These are phyloP conservation scores for Mesembryanthemum crystallinum DNA, from an alignment of 148 eudicot species.

Conservation along the genomic window DNA sequence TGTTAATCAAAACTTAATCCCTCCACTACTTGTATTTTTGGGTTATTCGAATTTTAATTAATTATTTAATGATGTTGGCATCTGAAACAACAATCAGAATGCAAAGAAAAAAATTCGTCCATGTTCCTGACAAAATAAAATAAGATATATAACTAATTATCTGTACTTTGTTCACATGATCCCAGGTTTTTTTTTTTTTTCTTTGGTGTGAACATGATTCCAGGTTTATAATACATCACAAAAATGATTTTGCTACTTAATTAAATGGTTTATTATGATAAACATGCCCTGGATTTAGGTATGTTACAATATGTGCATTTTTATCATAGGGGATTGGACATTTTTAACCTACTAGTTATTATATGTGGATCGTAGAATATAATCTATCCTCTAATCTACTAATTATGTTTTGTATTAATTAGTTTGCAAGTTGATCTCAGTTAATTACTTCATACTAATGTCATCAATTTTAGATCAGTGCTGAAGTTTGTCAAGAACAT, in stretches of 20 bases:
- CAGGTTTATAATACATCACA: not conserved
- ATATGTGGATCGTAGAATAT: too few relatives aligned
- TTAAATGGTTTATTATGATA: too few relatives aligned
- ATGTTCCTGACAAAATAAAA: conserved; percentile 20
- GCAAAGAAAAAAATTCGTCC: conserved; percentile 28
- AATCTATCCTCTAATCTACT: too few relatives aligned
- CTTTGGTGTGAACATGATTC: not conserved
- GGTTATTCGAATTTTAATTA: not conserved
- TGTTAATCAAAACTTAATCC: conserved; percentile 6
- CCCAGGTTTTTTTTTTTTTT: conserved; percentile 22
- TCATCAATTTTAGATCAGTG: too few relatives aligned
- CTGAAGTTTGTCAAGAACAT: not conserved
- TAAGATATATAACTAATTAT: not conserved
- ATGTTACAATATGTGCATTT: too few relatives aligned
- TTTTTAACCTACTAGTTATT: too few relatives aligned
- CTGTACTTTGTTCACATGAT: conserved; percentile 34
- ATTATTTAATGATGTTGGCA: conserved; percentile 9
- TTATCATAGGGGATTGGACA: too few relatives aligned
- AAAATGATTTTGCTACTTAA: not conserved
- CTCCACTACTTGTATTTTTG: conserved; percentile 6
- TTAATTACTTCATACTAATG: too few relatives aligned
- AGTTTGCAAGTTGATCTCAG: too few relatives aligned
- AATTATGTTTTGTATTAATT: too few relatives aligned
- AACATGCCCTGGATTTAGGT: too few relatives aligned
- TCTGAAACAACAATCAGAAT: conserved; percentile 28